Base-by-base conservation (phyloP, 2,329 filamentous ascomycete species). In the Xylaria sp. region DNA sequence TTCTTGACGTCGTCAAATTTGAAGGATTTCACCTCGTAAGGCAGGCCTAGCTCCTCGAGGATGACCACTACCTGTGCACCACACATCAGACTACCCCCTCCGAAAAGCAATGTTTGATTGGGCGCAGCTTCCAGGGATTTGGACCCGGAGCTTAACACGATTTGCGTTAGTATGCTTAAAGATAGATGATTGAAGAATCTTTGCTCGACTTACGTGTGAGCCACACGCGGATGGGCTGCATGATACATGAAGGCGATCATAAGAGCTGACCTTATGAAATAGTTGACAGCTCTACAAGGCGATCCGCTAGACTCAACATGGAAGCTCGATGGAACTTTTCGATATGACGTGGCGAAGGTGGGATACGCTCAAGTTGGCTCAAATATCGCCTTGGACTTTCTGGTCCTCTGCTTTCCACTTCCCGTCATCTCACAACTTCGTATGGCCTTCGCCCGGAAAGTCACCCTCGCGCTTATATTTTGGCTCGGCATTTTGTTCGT, bases 1-100 rank as follows among this genome's bases (percentile, higher is more conserved):
- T 54, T 55, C 45, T 64, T 64, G 26, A 63, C 37, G 9, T 62
- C 51, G 11, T 47, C 43, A 21, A 58, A 55, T 2, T 26, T 40
- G 24, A 63, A 26, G 1, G 48, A 52, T 46, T 58, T 53, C 41
- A 61, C 49, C 37, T 61, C 58, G 44, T 54, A 63, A 16, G 60
- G 57, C 17, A 65, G 37, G 2, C 52, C 22, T 4, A 64, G 53
- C 41, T 64, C 58, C 20, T 63, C 54, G 8, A 65, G 56, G 16
- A 26, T 26, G 6, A 26, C 24, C 5, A 26, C 24, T 26, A 26
- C 24, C 24, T 26, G 24, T 5, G 11, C 24, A 26, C 11, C 5
- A 6, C 24, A 26, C 11, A 11, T 26, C 24, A 26, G 24, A 26
- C 11, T 5, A 11, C 4, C 11, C 13, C 13, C 21, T 17, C 17